Evolutionary conservation across 768 basidiomycete genomes (phyloP), one percentile per base, ranked within the genome.

Genomic region (Amanita jacksonii): DNA sequence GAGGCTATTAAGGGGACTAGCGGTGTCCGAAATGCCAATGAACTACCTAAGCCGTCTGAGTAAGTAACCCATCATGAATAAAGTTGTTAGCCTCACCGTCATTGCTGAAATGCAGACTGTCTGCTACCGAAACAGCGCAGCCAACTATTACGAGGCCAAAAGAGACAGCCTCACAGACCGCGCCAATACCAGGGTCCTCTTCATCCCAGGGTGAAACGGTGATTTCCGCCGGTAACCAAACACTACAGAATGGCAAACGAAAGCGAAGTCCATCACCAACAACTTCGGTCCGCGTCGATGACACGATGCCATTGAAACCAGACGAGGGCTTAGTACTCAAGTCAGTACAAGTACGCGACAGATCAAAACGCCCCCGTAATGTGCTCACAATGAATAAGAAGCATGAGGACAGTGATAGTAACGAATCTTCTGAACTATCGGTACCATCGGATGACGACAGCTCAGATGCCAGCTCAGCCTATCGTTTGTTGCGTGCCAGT

Each of bases 401-500:
- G 10, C 9, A 3, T 23, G 19, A n/a, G 23, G 18, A 22, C 1
- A 23, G 27, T 27, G 16, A 19, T 28, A 20, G 15, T 20, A 38
- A 12, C n/a, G 33, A 38, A 28, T 28, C 27, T 6, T 28, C 27
- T 12, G 19, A 44, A n/a, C 19, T 22, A 5, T 45, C 43, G 4
- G 41, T 33, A 27, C 57, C 58, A n/a, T 39, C 46, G n/a, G 54
- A 53, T 30, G 53, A 56, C 6, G 66, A 67, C 31, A 63, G 59
- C 25, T 68, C 71, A 6, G 59, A 62, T 31, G 61, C 69, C n/a
- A 68, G 60, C 36, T 54, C 59, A 13, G 63, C 67, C 3, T 58
- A 59, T 32, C 35, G n/a, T 20, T 22, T 43, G 23, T 18, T 36
- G 34, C 43, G 15, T 25, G 12, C 33, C 10, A 24, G 5, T 18